Evolutionary conservation across 2,329 filamentous ascomycete genomes (phyloP), one percentile per base, ranked within the genome.

Genomic region (Fusarium abutilonis): DNA sequence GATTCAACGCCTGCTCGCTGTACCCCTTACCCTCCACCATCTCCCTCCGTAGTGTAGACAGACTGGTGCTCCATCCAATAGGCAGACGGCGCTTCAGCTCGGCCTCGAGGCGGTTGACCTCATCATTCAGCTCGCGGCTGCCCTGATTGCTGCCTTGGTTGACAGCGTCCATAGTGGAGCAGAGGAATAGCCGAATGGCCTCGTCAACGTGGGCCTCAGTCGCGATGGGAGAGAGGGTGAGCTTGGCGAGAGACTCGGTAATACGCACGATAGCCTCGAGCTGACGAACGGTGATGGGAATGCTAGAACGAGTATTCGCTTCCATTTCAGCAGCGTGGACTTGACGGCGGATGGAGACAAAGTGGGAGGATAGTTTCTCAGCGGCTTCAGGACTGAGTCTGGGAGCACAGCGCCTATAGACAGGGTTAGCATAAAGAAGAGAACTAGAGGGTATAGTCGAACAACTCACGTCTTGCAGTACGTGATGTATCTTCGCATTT

Each of bases 211-310:
- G 95, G 42, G 87, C 83, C 76, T 97, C 94, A 0, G 90, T 93
- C 3, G 94, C 95, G 38, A 97, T 83, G 4, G 93, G 89, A 0
- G 90, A 92, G 9, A 99, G 85, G 0, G 90, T 88, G 39, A 99
- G 82, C 76, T 99, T 99, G 53, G 95, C 95, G 3, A 99, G 86
- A 0, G 95, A 93, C 75, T 99, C 95, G 3, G 93, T 96, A 72
- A 99, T 98, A 74, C 95, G 94, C 63, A 98, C 91, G 67, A 99
- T 96, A 70, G 94, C 94, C 77, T 99, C 95, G 6, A 99, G 86
- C 75, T 99, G 95, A 75, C 95, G 93, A 47, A 99, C 91, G 0
- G 95, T 99, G 76, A 99, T 99, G 47, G 95, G 95, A 70, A 99
- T 98, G 17, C 91, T 95, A 7, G 92, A 96, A 15, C 95, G 90